These are phyloP conservation scores for Gossypium longicalyx DNA, from an alignment of 345 rosid genomes.

Conservation along the genomic window DNA sequence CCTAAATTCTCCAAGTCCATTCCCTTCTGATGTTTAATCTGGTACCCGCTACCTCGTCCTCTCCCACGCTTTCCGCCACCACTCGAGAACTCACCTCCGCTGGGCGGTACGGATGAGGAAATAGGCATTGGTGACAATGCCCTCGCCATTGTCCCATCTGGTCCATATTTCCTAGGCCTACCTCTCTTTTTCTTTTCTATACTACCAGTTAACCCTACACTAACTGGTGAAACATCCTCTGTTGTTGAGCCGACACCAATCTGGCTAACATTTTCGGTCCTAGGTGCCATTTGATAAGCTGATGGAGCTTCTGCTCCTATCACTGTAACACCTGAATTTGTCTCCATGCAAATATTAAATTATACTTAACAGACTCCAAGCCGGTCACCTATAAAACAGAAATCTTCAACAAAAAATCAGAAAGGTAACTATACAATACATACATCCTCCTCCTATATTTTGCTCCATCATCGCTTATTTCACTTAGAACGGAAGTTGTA, in stretches of 20 bases:
- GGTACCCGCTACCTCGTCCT: slow-evolving; percentile 40
- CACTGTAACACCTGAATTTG: slow-evolving; percentile 58
- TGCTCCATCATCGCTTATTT: no score
- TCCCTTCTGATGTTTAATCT: slow-evolving; percentile 47
- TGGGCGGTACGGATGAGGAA: slow-evolving; percentile 43
- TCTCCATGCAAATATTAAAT: slow-evolving; percentile 41
- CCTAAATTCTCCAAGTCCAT: slow-evolving; percentile 48
- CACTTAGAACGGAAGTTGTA: no score
- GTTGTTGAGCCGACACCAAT: slow-evolving; percentile 38
- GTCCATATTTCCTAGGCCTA: slow-evolving; percentile 77
- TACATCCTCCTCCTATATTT: background rate
- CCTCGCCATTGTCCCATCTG: slow-evolving; percentile 47
- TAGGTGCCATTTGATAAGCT: slow-evolving; percentile 56
- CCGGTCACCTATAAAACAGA: slow-evolving; percentile 29
- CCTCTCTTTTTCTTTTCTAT: slow-evolving; percentile 78
- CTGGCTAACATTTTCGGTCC: slow-evolving; percentile 50
- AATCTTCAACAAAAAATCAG: slow-evolving; percentile 11
- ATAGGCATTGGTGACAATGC: slow-evolving; percentile 53
- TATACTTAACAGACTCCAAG: slow-evolving; percentile 1
- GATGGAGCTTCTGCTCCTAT: slow-evolving; percentile 81
- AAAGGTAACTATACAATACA: background rate
- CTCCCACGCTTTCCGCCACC: slow-evolving; percentile 42
- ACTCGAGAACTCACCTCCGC: slow-evolving; percentile 40
- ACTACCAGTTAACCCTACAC: slow-evolving; percentile 38
- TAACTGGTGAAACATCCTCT: slow-evolving; percentile 30